Evolutionary conservation across 2,329 filamentous ascomycete species (phyloP).

Genomic region (Trichoderma sp.): DNA sequence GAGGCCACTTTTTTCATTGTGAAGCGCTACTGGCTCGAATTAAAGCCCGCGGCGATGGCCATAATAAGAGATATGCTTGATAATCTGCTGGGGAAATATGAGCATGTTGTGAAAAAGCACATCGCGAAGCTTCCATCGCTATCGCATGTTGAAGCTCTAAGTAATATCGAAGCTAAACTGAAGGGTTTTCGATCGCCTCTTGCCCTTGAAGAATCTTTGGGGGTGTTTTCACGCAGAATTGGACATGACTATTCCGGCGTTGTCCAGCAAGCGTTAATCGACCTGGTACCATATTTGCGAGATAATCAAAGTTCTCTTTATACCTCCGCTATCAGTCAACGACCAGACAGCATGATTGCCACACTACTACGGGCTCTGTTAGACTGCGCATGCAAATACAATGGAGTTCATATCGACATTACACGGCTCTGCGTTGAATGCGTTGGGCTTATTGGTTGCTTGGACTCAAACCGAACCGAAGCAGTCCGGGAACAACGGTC

Average conservation of each 20-base stretch:
- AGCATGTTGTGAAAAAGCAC: slow-evolving; percentile 59
- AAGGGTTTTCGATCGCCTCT: slow-evolving; percentile 56
- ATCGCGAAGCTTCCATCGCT: slow-evolving; percentile 79
- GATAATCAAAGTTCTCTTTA: slow-evolving; percentile 76
- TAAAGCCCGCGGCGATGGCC: slow-evolving; percentile 60
- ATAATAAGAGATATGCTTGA: slow-evolving; percentile 62
- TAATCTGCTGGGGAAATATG: slow-evolving; percentile 63
- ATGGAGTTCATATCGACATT: slow-evolving; percentile 64
- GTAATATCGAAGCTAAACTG: slow-evolving; percentile 65
- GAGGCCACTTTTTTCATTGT: slow-evolving; percentile 90
- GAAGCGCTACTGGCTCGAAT: slow-evolving; percentile 71
- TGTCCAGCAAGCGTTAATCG: slow-evolving; percentile 74
- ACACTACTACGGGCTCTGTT: slow-evolving; percentile 74
- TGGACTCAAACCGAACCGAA: slow-evolving; percentile 89
- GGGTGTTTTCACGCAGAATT: slow-evolving; percentile 70
- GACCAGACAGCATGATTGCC: slow-evolving; percentile 72
- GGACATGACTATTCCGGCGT: slow-evolving; percentile 83
- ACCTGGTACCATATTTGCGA: slow-evolving; percentile 72
- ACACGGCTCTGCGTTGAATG: slow-evolving; percentile 74
- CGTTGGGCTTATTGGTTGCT: slow-evolving; percentile 82
- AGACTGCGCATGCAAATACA: slow-evolving; percentile 81
- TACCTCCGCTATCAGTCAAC: slow-evolving; percentile 75
- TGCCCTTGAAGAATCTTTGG: slow-evolving; percentile 57
- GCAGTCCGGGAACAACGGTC: slow-evolving; percentile 72
- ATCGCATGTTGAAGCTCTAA: slow-evolving; percentile 65